Conservation (phyloP, 352 stramenopile genomes). For the Pythium scleroteichum region DNA sequence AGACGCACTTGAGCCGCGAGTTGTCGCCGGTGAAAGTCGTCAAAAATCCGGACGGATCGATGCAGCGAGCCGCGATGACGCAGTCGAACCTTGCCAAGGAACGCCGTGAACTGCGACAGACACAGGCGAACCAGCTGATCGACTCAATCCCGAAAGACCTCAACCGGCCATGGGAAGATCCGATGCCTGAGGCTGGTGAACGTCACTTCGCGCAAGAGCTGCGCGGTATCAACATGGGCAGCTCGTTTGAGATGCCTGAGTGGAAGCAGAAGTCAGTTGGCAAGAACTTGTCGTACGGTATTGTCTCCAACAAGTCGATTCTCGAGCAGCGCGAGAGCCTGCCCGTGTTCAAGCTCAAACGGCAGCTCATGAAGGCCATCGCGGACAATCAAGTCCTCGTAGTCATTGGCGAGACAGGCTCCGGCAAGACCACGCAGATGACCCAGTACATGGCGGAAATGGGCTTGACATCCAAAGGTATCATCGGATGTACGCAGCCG, state of each 20-base stretch:
- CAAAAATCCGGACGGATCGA: slow-evolving; percentile 98
- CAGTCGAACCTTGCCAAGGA: slow-evolving; percentile 97
- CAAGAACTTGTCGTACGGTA: slow-evolving; percentile 97
- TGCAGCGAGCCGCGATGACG: slow-evolving; percentile 97
- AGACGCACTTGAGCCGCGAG: slow-evolving; percentile 91
- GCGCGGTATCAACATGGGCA: slow-evolving; percentile 89
- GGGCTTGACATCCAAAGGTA: slow-evolving; percentile 94
- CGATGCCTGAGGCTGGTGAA: slow-evolving; percentile 96
- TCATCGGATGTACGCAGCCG: slow-evolving; percentile 98
- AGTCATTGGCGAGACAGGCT: slow-evolving; percentile 99
- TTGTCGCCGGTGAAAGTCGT: slow-evolving; percentile 98
- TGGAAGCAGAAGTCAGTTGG: slow-evolving; percentile 98
- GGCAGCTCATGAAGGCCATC: slow-evolving; percentile 94
- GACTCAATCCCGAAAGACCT: slow-evolving; percentile 98
- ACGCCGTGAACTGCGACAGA: slow-evolving; percentile 95
- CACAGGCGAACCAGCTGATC: slow-evolving; percentile 97
- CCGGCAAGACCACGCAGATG: slow-evolving; percentile 99
- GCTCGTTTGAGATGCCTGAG: slow-evolving; percentile 92
- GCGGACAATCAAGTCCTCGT: slow-evolving; percentile 96
- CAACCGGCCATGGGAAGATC: slow-evolving; percentile 98
- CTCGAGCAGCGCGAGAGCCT: slow-evolving; percentile 97
- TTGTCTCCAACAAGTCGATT: slow-evolving; percentile 95
- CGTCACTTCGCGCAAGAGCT: slow-evolving; percentile 97
- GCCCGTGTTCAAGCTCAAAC: slow-evolving; percentile 97
- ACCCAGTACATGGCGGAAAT: slow-evolving; percentile 99